These are phyloP conservation scores for Hericium erinaceus DNA, from an alignment of 768 basidiomycete genomes.

Conservation along the genomic window DNA sequence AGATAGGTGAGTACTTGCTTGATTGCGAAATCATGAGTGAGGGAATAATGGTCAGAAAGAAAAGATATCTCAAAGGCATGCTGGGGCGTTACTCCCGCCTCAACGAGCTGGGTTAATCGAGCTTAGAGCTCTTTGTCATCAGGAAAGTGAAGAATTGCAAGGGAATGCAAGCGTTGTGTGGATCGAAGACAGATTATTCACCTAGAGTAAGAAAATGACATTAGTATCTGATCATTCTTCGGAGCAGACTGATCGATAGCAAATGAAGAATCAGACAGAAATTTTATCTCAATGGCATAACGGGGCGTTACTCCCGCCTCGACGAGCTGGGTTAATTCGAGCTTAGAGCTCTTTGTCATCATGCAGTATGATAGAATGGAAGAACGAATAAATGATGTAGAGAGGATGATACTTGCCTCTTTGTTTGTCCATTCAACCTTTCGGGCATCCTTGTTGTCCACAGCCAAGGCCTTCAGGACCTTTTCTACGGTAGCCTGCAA, in stretches of 20 bases:
- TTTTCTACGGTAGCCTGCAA: constrained; percentile 76
- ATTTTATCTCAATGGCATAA: constrained; percentile 53
- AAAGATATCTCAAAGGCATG: not conserved
- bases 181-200: too few relatives aligned
- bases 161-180: not conserved
- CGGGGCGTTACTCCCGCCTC: constrained; percentile 92
- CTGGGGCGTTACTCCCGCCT: constrained; percentile 87
- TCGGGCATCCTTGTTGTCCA: constrained; percentile 81
- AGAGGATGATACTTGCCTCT: constrained; percentile 57
- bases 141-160: constrained; percentile 6
- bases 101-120: constrained; percentile 94
- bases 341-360: constrained; percentile 79
- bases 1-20: not conserved
- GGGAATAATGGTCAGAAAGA: constrained; percentile 3
- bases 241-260: not conserved
- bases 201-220: too few relatives aligned
- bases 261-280: constrained; percentile 15
- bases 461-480: constrained; percentile 66
- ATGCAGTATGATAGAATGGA: constrained; percentile 7
- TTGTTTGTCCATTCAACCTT: constrained; percentile 94
- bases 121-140: constrained; percentile 79
- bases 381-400: not conserved
- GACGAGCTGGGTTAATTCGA: constrained; percentile 92
- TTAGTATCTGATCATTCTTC: too few relatives aligned
- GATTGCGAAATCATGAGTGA: not conserved